Conservation (phyloP, 208 protist genomes). For the Leishmania martiniquensis region DNA sequence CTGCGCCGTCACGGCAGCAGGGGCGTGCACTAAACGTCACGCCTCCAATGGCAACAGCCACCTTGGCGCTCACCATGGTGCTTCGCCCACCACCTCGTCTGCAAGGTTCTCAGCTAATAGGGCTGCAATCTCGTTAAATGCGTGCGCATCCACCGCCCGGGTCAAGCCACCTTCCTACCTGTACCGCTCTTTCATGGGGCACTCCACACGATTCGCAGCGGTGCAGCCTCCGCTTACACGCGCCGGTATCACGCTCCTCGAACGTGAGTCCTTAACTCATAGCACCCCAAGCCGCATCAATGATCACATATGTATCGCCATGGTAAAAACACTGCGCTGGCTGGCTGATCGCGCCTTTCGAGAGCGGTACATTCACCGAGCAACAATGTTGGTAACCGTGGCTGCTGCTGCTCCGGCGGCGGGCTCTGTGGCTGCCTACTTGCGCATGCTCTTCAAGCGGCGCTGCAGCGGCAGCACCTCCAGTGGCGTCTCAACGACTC, state of each 20-base stretch:
- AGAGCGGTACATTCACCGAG: constrained; percentile 76
- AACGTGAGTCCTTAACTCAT: constrained; percentile 66
- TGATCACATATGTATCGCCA: constrained; percentile 71
- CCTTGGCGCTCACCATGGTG: background rate
- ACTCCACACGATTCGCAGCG: constrained; percentile 60
- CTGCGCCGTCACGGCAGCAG: too few relatives aligned
- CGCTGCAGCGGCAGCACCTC: constrained; percentile 2
- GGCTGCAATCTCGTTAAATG: background rate
- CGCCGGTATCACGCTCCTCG: constrained; percentile 43
- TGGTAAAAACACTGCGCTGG: constrained; percentile 75
- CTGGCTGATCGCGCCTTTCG: constrained; percentile 70
- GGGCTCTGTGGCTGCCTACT: constrained; percentile 47
- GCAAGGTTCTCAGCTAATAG: background rate
- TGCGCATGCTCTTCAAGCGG: constrained; percentile 50
- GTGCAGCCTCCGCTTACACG: constrained; percentile 21
- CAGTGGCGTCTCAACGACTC: background rate
- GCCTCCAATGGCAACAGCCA: background rate
- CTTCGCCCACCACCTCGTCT: background rate
- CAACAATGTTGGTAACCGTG: constrained; percentile 74
- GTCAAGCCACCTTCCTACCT: constrained; percentile 26
- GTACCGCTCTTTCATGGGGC: constrained; percentile 67
- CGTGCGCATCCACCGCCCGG: background rate
- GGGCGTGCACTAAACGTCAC: background rate
- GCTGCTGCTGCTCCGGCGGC: constrained; percentile 53
- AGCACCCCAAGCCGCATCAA: constrained; percentile 54